Base-by-base conservation (phyloP, 495 filamentous ascomycete genomes). In the Tuber indicum region DNA sequence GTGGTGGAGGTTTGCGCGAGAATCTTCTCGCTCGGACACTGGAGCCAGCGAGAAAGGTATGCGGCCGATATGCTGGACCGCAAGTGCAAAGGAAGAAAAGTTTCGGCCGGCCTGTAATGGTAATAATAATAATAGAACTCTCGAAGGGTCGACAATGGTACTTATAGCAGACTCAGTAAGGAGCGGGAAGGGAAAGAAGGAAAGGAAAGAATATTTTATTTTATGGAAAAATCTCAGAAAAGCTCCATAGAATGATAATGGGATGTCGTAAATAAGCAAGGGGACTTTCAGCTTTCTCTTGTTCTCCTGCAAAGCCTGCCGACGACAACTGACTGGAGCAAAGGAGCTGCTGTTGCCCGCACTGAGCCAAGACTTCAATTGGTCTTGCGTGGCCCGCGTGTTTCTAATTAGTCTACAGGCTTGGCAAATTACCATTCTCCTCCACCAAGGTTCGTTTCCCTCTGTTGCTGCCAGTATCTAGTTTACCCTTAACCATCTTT, bases 1-100 rank as follows among this genome's bases (percentile, higher is more conserved):
- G 82, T 91, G 90, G 69, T 91, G 82, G 41, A 79, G 71, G 76
- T 70, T 78, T n/a, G 77, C 76, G 71, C 75, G 42, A n/a, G 75
- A 73, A 74, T 76, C 74, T 39, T 80, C 78, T 80, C 78, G 77
- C 77, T 74, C 71, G 46, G 78, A 80, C 70, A 70, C 78, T 69
- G 78, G 78, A 76, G 78, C 78, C 78, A 80, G 78, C 77, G 72
- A 66, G 58, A 66, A 66, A 17, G 58, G 26, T 32, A 16, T 66
- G 58, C 58, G 58, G 58, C 58, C 58, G 58, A 36, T 66, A 66
- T 66, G 58, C 58, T 66, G 58, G 49, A 66, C 58, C 58, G 58
- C 58, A 19, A 66, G 58, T 66, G 58, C 58, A 66, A 36, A 17
- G 5, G 26, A 66, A 21, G 47, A 17, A 8, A 36, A 36, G 12